Percentiles rank a stretch among this genome's conserved stretches.
Evolutionary conservation across 108 stramenopile species (phyloP).

Genomic region (Cyclotella atomus): DNA sequence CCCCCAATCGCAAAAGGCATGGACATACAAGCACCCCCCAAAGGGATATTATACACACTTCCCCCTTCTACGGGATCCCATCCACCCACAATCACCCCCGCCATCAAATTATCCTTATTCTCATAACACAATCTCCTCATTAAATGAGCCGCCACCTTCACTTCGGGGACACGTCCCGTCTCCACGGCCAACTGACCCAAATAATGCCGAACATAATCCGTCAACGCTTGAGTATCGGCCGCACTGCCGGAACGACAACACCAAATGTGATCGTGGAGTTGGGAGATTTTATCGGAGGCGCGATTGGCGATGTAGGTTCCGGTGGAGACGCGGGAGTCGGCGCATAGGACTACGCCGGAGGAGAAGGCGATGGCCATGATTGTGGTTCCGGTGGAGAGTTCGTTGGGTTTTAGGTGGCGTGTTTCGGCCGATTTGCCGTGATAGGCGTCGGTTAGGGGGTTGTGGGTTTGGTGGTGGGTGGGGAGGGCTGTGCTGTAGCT

Average conservation of each 20-base stretch:
- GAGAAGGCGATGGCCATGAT: slow-evolving; percentile 94
- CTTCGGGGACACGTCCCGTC: slow-evolving; percentile 87
- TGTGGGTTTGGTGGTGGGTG: slow-evolving; percentile 13
- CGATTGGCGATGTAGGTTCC: slow-evolving; percentile 98
- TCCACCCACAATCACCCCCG: slow-evolving; percentile 97
- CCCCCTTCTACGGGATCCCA: slow-evolving; percentile 95
- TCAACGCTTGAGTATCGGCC: slow-evolving; percentile 96
- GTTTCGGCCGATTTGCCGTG: slow-evolving; percentile 60
- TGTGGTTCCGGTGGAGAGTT: slow-evolving; percentile 92
- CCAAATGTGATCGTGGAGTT: slow-evolving; percentile 93
- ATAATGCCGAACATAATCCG: slow-evolving; percentile 91
- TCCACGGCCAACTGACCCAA: slow-evolving; percentile 84
- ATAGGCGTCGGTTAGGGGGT: slow-evolving; percentile 33
- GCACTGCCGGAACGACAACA: slow-evolving; percentile 95
- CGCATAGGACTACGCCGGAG: slow-evolving; percentile 95
- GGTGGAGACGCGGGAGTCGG: slow-evolving; percentile 97
- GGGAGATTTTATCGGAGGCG: slow-evolving; percentile 94
- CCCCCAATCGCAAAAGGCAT: slow-evolving; percentile 95
- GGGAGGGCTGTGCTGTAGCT: slow-evolving; percentile 16
- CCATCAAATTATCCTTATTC: slow-evolving; percentile 95
- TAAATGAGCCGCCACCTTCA: slow-evolving; percentile 93
- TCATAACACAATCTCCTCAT: slow-evolving; percentile 88
- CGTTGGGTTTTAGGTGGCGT: slow-evolving; percentile 66
- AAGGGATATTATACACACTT: slow-evolving; percentile 85
- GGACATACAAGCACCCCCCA: slow-evolving; percentile 93